These are phyloP conservation scores for Aureobasidium sp. DNA, from an alignment of 2,329 filamentous ascomycete species.

Conservation along the genomic window DNA sequence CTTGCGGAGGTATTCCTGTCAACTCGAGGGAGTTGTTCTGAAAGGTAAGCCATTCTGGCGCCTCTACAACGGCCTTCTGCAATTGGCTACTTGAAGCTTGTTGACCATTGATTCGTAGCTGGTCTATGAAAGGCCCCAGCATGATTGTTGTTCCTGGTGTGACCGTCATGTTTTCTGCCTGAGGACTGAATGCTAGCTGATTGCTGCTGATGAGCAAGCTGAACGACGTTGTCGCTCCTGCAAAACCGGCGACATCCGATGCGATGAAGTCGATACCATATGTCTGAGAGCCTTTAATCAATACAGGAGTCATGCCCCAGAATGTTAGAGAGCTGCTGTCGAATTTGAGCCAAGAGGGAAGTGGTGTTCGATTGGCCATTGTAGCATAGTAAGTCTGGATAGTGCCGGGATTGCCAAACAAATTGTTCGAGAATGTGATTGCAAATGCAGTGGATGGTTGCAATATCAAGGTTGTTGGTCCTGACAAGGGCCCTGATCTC, in stretches of 20 bases:
- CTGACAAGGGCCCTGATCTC: conserved; percentile 46
- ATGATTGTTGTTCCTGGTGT: conserved; percentile 46
- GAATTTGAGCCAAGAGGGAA: conserved; percentile 82
- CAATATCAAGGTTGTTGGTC: conserved; percentile 50
- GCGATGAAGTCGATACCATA: conserved; percentile 69
- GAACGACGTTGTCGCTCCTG: conserved; percentile 59
- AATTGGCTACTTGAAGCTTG: not conserved
- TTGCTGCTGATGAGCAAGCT: conserved; percentile 66
- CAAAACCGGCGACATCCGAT: conserved; percentile 73
- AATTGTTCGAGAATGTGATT: conserved; percentile 42
- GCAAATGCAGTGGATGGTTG: conserved; percentile 31
- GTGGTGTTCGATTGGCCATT: conserved; percentile 67
- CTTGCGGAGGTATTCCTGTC: conserved; percentile 56
- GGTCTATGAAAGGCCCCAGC: conserved; percentile 39
- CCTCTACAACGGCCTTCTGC: not conserved
- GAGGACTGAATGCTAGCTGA: conserved; percentile 57
- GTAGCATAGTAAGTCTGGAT: conserved; percentile 68
- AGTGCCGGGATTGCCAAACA: conserved; percentile 48
- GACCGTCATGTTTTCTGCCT: conserved; percentile 51
- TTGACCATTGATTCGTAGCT: conserved; percentile 53
- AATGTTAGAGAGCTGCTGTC: conserved; percentile 59
- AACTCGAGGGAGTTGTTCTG: conserved; percentile 56
- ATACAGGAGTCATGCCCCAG: conserved; percentile 61
- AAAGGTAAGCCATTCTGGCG: conserved; percentile 65
- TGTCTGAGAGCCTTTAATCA: conserved; percentile 60